phyloP scores from a whole-genome alignment of 352 stramenopile species.

The Pythium phragmitis region DNA sequence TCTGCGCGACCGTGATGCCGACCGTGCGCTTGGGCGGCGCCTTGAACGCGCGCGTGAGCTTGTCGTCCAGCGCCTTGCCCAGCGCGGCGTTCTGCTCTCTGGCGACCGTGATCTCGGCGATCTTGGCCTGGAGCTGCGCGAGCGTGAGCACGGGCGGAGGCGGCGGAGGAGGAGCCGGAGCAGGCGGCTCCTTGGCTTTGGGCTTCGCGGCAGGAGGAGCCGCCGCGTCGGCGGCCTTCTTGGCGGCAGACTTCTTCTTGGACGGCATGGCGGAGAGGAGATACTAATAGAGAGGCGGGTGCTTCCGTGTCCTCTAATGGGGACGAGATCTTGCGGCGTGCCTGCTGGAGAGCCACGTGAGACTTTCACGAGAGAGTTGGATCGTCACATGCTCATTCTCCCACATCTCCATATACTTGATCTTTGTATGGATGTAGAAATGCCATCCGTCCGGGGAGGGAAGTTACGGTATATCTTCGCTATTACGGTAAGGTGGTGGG shows the following conservation, averaged over 20 bases:
- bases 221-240: constrained; percentile 2
- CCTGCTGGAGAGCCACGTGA: constrained; percentile 6
- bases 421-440: not conserved
- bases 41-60: constrained; percentile 69
- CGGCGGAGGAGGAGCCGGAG: constrained; percentile 6
- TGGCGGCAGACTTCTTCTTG: constrained; percentile 17
- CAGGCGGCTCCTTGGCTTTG: not conserved
- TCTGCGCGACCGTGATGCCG: constrained; percentile 46
- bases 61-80: constrained; percentile 73
- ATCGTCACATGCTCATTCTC: not conserved
- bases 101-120: constrained; percentile 34
- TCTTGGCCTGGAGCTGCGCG: constrained; percentile 50
- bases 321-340: not conserved
- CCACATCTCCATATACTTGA: not conserved
- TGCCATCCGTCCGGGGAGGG: not conserved
- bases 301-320: not conserved
- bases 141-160: constrained; percentile 28
- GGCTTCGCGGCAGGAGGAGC: not conserved
- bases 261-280: constrained; percentile 5
- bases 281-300: not conserved
- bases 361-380: constrained; percentile 5
- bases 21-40: constrained; percentile 52
- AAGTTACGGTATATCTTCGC: constrained; percentile 8
- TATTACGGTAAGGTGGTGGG: not conserved
- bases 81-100: constrained; percentile 53